Base-by-base conservation (phyloP, 805 yeast species). In the Wickerhamiella domercqiae region DNA sequence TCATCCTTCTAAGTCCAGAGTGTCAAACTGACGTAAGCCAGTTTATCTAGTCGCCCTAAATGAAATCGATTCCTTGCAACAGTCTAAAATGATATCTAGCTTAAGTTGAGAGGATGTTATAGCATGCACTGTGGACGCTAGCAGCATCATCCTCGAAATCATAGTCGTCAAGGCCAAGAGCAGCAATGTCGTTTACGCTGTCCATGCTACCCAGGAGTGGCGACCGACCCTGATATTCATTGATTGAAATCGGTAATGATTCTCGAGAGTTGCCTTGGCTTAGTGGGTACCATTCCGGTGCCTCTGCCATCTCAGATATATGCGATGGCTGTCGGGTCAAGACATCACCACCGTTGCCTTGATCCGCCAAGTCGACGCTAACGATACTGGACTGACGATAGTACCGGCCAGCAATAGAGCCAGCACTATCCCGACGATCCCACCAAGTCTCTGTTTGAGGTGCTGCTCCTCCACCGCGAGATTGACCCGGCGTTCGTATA, bases 311-410 rank as follows among this genome's bases (percentile, higher is more conserved):
- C 19, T 45, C 47, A 20, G 46, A 30, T 14, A 48, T 43, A 11
- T 35, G 42, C 17, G 50, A 44, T 6, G 44, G 39, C 26, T 46
- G 35, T n/a, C 48, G 34, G 21, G 46, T 29, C 11, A 24, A 40
- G 18, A 22, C 34, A 13, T 18, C 15, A 6, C 22, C 38, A 34
- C 19, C 22, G 14, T 22, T 41, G 14, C 37, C 43, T 30, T 47
- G 51, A n/a, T 48, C 43, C 9, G 29, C 37, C 6, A 49, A 37
- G 32, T 48, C 53, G 18, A 48, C 44, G 39, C 47, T 43, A 3
- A 50, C 51, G 6, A 50, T 36, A 16, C 49, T 43, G 21, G 50
- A 39, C 37, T 50, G 53, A 13, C 53, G 46, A 47, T 40, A 48
- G 37, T 40, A 47, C 16, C 52, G 44, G 25, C 45, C 37, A n/a